Base-by-base conservation (phyloP, 2,329 filamentous ascomycete species). In the Penicillium digitatum region DNA sequence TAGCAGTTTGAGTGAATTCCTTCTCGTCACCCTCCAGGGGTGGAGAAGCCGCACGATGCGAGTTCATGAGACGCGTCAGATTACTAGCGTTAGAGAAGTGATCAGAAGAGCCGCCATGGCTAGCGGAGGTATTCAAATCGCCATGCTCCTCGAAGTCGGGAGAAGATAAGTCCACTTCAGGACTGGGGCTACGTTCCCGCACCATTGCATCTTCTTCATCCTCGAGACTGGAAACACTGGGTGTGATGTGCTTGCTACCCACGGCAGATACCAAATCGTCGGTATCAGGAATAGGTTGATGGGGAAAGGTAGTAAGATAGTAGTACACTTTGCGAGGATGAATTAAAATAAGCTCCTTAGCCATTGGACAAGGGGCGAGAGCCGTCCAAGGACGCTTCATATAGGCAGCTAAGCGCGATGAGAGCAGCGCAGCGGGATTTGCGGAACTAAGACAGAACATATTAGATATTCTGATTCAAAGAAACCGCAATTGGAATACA, bases 291-390 rank as follows among this genome's bases (percentile, higher is more conserved):
- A 97, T 84, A 35, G 90, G 85, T 70, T 93, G 90, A 69, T 88
- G 89, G 44, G 89, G 86, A 68, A 82, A 87, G n/a, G 89, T 95
- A 37, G 90, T 95, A 57, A 99, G 83, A 76, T 92, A 97, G 77
- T 95, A 97, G 79, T 96, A 97, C 44, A 95, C 92, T 74, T 94
- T 90, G 70, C 93, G 88, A 20, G 94, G 94, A 71, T 97, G 93
- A 39, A 93, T 88, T 38, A 89, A 87, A 71, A 96, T 90, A 52
- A 96, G 84, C 74, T 96, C 90, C 77, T 97, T 97, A 48, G 89
- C 90, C 52, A 97, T 78, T 3, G 94, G 93, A 74, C 94, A 97
- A 50, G 88, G 90, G 48, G 87, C 81, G 48, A 87, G 77, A 8
- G 87, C 84, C 27, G 85, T 89, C 92, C 88, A 90, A 52, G 89